Conservation (phyloP, 2,329 filamentous ascomycete species). For the Rutstroemia sp. region DNA sequence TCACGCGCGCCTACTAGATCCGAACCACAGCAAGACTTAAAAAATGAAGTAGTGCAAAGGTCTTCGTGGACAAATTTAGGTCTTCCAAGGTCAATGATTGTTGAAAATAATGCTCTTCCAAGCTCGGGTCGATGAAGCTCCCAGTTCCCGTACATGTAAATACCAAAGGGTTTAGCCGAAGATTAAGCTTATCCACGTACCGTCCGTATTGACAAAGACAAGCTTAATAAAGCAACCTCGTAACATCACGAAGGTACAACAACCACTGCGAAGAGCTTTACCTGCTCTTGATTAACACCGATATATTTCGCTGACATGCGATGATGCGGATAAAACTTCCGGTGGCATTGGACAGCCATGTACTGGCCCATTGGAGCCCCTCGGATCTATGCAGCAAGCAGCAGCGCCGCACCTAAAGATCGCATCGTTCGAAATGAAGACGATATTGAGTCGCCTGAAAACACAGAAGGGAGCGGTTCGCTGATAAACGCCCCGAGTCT, state of each 20-base stretch:
- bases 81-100: not conserved
- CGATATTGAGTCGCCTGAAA: slow-evolving; percentile 41
- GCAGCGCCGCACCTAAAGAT: slow-evolving; percentile 46
- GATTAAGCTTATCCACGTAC: not conserved
- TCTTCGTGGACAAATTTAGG: not conserved
- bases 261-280: slow-evolving; percentile 9
- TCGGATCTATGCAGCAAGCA: slow-evolving; percentile 73
- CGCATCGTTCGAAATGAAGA: slow-evolving; percentile 51
- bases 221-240: not conserved
- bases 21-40: not conserved
- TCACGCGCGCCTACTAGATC: not conserved
- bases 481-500: slow-evolving; percentile 23
- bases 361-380: slow-evolving; percentile 88
- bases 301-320: slow-evolving; percentile 27
- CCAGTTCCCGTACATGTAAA: too few species aligned
- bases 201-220: not conserved
- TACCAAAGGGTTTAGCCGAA: too few species aligned
- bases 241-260: not conserved
- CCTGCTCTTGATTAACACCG: slow-evolving; percentile 11
- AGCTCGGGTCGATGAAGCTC: too few species aligned
- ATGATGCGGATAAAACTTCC: slow-evolving; percentile 28
- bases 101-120: too few species aligned
- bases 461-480: slow-evolving; percentile 30
- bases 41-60: not conserved
- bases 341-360: slow-evolving; percentile 47